Conservation (phyloP, 228 moss, liverwort and hornwort genomes). For the Sphagnum fallax region DNA sequence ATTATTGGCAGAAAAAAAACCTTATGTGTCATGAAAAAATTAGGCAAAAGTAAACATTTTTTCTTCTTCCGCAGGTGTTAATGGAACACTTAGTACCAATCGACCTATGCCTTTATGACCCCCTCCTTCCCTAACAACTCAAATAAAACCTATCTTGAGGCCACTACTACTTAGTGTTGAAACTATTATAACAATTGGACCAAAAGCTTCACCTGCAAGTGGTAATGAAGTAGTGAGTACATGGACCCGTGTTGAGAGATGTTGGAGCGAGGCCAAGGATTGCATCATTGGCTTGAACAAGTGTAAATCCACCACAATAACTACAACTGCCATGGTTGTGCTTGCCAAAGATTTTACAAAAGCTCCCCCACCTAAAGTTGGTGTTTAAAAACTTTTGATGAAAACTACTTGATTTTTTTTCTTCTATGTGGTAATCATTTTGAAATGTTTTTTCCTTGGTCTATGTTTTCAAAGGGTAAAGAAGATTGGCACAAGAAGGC, state of each 20-base stretch:
- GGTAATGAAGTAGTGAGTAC: conserved; percentile 4
- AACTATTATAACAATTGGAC: neutral
- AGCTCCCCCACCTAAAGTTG: conserved; percentile 33
- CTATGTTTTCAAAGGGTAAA: conserved; percentile 44
- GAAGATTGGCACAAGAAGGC: conserved; percentile 96
- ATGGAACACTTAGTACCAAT: conserved; percentile 10
- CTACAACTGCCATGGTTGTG: conserved; percentile 21
- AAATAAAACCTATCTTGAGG: conserved; percentile 33
- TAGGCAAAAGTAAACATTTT: conserved; percentile 38
- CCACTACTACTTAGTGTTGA: conserved; percentile 7
- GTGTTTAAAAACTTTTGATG: neutral
- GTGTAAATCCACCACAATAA: conserved; percentile 4
- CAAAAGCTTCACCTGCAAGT: neutral
- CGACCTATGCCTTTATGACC: conserved; percentile 22
- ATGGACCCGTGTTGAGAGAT: conserved; percentile 67
- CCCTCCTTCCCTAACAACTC: conserved; percentile 13
- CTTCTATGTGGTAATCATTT: no score
- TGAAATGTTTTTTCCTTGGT: no score
- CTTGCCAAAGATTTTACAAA: conserved; percentile 66
- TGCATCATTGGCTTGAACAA: conserved; percentile 1
- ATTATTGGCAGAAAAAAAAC: conserved; percentile 16
- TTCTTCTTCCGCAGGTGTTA: neutral
- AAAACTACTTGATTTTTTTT: no score
- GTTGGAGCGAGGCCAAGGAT: conserved; percentile 41
- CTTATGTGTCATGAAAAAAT: conserved; percentile 2